Evolutionary conservation across 305 asterid species (phyloP).

Genomic region (Lippia alba): DNA sequence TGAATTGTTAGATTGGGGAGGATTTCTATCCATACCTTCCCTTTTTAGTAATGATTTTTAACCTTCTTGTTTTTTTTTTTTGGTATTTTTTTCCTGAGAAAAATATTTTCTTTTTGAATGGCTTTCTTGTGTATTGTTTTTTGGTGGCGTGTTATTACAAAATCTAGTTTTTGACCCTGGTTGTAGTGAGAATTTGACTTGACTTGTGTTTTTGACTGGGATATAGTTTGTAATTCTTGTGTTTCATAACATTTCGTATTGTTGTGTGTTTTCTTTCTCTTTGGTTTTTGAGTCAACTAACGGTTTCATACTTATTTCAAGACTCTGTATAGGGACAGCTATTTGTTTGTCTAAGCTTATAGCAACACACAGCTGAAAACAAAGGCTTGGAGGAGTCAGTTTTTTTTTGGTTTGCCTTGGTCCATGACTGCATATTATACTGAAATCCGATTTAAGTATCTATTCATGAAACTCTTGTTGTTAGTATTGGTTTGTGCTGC

Average conservation of each 20-base stretch:
- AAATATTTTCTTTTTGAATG: background rate
- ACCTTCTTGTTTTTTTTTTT: conserved; percentile 1
- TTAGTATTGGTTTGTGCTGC: conserved; percentile 4
- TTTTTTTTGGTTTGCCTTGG: background rate
- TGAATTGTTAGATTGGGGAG: conserved; percentile 27
- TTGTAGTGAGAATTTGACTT: conserved; percentile 18
- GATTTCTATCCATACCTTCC: conserved; percentile 19
- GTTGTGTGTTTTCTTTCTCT: conserved; percentile 15
- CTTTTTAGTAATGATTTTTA: conserved; percentile 5
- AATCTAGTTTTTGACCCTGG: conserved; percentile 14
- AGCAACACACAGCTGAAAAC: conserved; percentile 9
- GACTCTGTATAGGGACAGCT: conserved; percentile 16
- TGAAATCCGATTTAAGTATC: conserved; percentile 7
- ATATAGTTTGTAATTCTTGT: conserved; percentile 19
- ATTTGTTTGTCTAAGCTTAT: conserved; percentile 8
- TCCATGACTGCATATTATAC: background rate
- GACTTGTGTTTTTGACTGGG: conserved; percentile 25
- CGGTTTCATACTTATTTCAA: conserved; percentile 18
- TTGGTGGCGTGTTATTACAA: conserved; percentile 19
- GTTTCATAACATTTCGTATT: conserved; percentile 29
- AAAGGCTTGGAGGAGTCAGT: background rate
- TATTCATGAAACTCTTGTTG: background rate
- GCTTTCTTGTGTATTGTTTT: conserved; percentile 18
- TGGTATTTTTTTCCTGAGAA: background rate
- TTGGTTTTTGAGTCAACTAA: conserved; percentile 33